phyloP scores from a whole-genome alignment of 805 yeast genomes.

The Yamadazyma sp. region DNA sequence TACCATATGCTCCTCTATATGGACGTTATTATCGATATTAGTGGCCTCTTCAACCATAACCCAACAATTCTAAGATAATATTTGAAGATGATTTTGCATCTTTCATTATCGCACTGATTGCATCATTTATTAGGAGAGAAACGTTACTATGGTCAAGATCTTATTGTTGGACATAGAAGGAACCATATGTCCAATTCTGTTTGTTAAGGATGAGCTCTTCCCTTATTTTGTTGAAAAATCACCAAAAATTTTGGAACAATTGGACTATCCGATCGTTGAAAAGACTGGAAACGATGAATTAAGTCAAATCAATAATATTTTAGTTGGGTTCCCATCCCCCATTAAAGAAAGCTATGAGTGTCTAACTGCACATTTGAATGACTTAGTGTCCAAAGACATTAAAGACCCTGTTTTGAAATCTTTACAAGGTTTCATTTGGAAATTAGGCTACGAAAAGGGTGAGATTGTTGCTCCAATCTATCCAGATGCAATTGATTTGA shows the following conservation, averaged over 20 bases:
- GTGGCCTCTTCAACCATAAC: no score
- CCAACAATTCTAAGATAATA: no score
- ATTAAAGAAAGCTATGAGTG: conserved; percentile 20
- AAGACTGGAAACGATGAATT: conserved; percentile 14
- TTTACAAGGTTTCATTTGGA: conserved; percentile 85
- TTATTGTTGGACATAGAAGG: conserved; percentile 76
- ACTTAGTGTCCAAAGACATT: conserved; percentile 61
- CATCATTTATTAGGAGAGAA: no score
- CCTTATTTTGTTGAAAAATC: conserved; percentile 66
- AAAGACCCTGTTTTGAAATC: conserved; percentile 76
- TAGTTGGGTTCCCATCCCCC: conserved; percentile 46
- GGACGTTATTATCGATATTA: no score
- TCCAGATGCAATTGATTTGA: conserved; percentile 62
- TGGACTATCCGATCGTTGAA: conserved; percentile 29
- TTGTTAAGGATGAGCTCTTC: conserved; percentile 74
- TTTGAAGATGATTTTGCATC: no score
- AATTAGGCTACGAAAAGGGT: conserved; percentile 72
- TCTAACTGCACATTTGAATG: conserved; percentile 47
- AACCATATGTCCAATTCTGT: conserved; percentile 86
- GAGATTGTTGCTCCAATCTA: conserved; percentile 75
- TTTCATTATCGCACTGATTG: no score
- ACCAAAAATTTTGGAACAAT: conserved; percentile 35
- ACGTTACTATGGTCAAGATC: no score
- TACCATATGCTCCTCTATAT: no score
- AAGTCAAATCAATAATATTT: conserved; percentile 21